phyloP scores from a whole-genome alignment of 1,139 yeast species.

The Trichomonascaceae sp. region DNA sequence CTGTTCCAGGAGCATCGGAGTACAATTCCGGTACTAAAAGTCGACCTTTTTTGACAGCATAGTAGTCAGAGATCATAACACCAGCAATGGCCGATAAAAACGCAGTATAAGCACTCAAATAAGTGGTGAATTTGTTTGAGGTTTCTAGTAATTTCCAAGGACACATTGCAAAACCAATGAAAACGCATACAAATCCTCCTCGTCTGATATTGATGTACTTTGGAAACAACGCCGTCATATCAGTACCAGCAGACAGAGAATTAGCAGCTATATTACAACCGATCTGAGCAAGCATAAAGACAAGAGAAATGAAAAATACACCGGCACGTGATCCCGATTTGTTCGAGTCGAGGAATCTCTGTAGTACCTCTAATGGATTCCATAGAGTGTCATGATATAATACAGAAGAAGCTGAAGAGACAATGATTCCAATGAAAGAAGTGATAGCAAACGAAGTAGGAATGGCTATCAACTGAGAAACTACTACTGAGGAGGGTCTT shows the following conservation, averaged over 20 bases:
- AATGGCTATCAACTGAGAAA: conserved; percentile 57
- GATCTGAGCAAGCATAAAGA: conserved; percentile 77
- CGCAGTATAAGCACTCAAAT: conserved; percentile 78
- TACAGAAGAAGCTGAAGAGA: conserved; percentile 70
- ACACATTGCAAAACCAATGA: conserved; percentile 68
- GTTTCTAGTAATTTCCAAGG: conserved; percentile 84
- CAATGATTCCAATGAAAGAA: conserved; percentile 78
- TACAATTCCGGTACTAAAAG: conserved; percentile 61
- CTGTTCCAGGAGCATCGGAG: conserved; percentile 39
- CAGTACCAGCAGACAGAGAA: conserved; percentile 86
- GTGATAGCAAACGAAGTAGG: conserved; percentile 77
- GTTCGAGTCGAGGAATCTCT: conserved; percentile 54
- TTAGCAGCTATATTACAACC: conserved; percentile 93
- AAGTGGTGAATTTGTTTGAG: conserved; percentile 73
- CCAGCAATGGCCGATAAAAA: conserved; percentile 87
- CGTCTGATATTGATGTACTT: conserved; percentile 75
- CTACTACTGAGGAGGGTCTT: conserved; percentile 42
- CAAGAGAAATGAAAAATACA: conserved; percentile 70
- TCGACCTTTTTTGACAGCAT: conserved; percentile 62
- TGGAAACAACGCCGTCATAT: conserved; percentile 78
- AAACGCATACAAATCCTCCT: conserved; percentile 75
- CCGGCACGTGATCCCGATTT: conserved; percentile 78
- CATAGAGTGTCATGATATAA: conserved; percentile 69
- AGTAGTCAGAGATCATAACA: conserved; percentile 72
- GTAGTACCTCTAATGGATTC: conserved; percentile 79